Conservation (phyloP, 495 filamentous ascomycete genomes). For the Penicillium arizonense region DNA sequence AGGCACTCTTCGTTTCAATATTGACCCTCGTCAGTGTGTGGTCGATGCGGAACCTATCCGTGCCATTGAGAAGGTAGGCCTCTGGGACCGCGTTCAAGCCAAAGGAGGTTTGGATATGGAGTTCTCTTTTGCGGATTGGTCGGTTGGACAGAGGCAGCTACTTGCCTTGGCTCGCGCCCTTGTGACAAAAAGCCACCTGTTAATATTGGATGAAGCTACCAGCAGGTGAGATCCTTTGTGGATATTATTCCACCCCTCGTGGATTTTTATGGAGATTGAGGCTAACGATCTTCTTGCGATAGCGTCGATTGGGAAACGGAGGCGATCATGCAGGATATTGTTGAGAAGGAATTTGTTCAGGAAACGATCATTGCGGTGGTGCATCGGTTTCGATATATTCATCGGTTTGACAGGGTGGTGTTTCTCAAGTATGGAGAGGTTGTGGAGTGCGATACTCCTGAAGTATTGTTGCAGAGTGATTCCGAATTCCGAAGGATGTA, state of each 20-base stretch:
- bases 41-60: slow-evolving; percentile 1
- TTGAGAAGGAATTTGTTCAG: slow-evolving; percentile 31
- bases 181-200: slow-evolving; percentile 3
- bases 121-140: slow-evolving; percentile 14
- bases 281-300: background rate
- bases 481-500: background rate
- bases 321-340: slow-evolving; percentile 19
- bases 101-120: slow-evolving; percentile 14
- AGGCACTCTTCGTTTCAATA: slow-evolving; percentile 6
- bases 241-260: too few species aligned
- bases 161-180: slow-evolving; percentile 24
- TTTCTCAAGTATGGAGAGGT: slow-evolving; percentile 22
- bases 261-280: slow-evolving; percentile 1
- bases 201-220: slow-evolving; percentile 29
- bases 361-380: slow-evolving; percentile 45
- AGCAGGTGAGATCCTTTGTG: slow-evolving; percentile 18
- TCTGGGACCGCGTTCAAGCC: slow-evolving; percentile 22
- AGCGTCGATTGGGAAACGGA: slow-evolving; percentile 30
- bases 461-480: background rate
- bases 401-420: slow-evolving; percentile 39
- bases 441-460: background rate
- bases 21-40: slow-evolving; percentile 1
- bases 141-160: slow-evolving; percentile 23
- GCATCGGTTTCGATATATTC: slow-evolving; percentile 41
- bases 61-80: slow-evolving; percentile 15